Percentiles rank a stretch among this genome's conserved stretches.
Evolutionary conservation across 164 flowering plant genomes (phyloP).

Genomic region (Nymphaea colorata): DNA sequence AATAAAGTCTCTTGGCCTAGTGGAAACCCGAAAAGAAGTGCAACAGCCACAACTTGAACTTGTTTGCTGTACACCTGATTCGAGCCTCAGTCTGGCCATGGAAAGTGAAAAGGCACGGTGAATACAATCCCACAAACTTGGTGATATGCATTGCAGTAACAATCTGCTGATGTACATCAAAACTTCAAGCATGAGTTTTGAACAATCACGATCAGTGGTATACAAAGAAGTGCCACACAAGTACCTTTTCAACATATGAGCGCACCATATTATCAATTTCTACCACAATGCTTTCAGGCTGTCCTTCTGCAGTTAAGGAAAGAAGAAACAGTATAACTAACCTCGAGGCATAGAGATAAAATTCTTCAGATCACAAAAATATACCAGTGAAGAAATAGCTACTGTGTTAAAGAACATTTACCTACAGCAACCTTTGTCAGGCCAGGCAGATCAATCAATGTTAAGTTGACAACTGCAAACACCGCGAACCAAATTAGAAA

Average conservation of each 20-base stretch:
- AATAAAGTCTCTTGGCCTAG: too few relatives aligned
- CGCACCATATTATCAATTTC: conserved; percentile 91
- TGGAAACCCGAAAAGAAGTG: too few relatives aligned
- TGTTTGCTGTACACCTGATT: too few relatives aligned
- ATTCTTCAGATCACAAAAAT: background rate
- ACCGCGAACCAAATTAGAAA: background rate
- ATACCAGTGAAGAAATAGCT: background rate
- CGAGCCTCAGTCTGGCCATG: too few relatives aligned
- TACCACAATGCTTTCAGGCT: conserved; percentile 63
- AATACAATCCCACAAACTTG: too few relatives aligned
- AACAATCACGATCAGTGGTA: too few relatives aligned
- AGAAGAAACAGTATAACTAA: too few relatives aligned
- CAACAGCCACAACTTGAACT: too few relatives aligned
- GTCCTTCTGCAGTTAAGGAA: conserved; percentile 34
- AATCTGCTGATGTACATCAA: too few relatives aligned
- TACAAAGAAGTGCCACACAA: background rate
- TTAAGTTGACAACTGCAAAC: conserved; percentile 83
- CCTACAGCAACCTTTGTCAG: conserved; percentile 98
- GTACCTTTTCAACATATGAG: conserved; percentile 76
- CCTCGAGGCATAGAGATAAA: background rate
- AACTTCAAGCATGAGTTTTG: too few relatives aligned
- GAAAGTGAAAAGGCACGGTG: too few relatives aligned
- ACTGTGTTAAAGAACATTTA: conserved; percentile 16
- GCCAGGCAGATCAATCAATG: conserved; percentile 94
- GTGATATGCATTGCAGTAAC: too few relatives aligned